Evolutionary conservation across 441 rosid species (phyloP).

Genomic region (Populus hybrid): DNA sequence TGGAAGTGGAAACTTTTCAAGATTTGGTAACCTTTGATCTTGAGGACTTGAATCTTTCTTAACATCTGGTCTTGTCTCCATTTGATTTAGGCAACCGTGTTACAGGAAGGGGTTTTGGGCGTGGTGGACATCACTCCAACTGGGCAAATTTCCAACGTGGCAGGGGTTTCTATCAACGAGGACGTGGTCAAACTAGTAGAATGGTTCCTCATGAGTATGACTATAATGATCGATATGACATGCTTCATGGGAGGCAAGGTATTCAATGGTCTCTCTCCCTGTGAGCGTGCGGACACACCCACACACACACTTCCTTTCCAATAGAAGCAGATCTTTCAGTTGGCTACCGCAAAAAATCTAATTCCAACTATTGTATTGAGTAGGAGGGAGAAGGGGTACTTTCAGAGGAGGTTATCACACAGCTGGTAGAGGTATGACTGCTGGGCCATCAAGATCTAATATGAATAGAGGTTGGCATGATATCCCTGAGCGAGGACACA

Average conservation of each 20-base stretch:
- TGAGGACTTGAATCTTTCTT: constrained; percentile 15
- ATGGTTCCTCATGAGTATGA: constrained; percentile 34
- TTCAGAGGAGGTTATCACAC: constrained; percentile 42
- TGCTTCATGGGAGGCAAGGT: constrained; percentile 39
- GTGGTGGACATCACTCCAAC: constrained; percentile 38
- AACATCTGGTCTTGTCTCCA: not conserved
- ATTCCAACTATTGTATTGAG: constrained; percentile 4
- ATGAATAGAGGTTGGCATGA: constrained; percentile 41
- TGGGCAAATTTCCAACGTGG: constrained; percentile 36
- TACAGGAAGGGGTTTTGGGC: constrained; percentile 46
- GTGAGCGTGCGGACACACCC: not conserved
- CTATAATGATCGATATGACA: constrained; percentile 26
- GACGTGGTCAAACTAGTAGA: constrained; percentile 37
- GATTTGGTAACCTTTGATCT: constrained; percentile 40
- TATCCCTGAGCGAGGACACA: constrained; percentile 32
- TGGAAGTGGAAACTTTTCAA: constrained; percentile 34
- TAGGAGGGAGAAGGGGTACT: constrained; percentile 52
- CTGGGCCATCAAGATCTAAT: constrained; percentile 41
- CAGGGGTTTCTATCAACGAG: constrained; percentile 36
- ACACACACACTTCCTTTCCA: not conserved
- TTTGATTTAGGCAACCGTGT: constrained; percentile 14
- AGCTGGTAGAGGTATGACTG: constrained; percentile 29
- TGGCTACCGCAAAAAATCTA: not conserved
- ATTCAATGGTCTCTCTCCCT: constrained; percentile 31
- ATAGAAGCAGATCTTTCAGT: not conserved